Evolutionary conservation across 441 rosid genomes (phyloP), one percentile per base, ranked within the genome.

Genomic region (Erodium texanum): DNA sequence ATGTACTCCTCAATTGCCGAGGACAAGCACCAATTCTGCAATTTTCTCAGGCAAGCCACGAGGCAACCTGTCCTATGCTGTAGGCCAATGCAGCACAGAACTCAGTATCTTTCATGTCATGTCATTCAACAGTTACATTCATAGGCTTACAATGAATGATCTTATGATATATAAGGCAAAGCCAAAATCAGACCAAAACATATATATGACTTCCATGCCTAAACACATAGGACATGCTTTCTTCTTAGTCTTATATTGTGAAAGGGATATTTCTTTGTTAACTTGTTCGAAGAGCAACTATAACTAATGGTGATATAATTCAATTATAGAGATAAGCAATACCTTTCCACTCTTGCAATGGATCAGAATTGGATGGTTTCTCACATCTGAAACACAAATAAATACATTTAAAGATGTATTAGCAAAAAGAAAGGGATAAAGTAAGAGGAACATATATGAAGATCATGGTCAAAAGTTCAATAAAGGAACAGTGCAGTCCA

Each of bases 261-360:
- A 43, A 43, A 43, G 15, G 50, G 14, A 43, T 36, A 2, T 36
- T 36, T 43, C 15, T 43, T 43, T 43, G 50, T 36, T 36, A 36
- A 36, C 41, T 10, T 36, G 41, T 12, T 14, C 1, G 15, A 10
- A 43, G 11, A 43, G 15, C 50, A 14, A 43, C 50, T 11, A n/a
- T n/a, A n/a, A n/a, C 2, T 50, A 50, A 50, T 16, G 58, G 58
- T n/a, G 34, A 54, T 15, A 20, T 24, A 48, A 11, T 62, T 3
- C 48, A 15, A 54, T 29, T 29, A 65, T 8, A 29, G 18, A 14
- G 41, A 11, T 5, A 3, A 65, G 45, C 66, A 15, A 36, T 81
- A 90, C 98, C 96, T 93, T 93, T 63, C 97, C 97, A 0, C 86
- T 88, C 68, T 88, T 89, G 87, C 97, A 93, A 66, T 93, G 97